A percentile compares a stretch with the other conserved stretches of the same genome.
These are phyloP conservation scores for Saraca asoca DNA, from an alignment of 331 rosid genomes.

Conservation along the genomic window DNA sequence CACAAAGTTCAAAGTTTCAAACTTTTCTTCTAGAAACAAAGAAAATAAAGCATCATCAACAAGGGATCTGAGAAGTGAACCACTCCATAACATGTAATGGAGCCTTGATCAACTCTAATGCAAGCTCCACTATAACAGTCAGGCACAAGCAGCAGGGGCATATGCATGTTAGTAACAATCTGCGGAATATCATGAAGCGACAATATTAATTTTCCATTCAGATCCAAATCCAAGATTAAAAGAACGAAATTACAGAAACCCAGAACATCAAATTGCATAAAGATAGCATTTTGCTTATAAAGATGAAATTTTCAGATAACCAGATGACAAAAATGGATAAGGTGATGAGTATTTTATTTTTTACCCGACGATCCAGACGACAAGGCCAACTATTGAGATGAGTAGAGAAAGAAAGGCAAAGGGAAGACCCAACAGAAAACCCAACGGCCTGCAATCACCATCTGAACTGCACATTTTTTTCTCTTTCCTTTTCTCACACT, in stretches of 20 bases:
- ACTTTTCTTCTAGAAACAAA: not conserved
- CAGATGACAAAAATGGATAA: not conserved
- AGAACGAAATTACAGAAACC: conserved; percentile 9
- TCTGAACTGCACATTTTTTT: conserved; percentile 62
- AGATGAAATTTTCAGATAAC: conserved; percentile 2
- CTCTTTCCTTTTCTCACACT: not conserved
- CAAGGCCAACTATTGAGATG: conserved; percentile 72
- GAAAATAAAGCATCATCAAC: conserved; percentile 44
- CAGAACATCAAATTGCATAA: conserved; percentile 17
- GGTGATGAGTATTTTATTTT: not conserved
- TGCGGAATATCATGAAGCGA: conserved; percentile 32
- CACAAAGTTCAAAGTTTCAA: not conserved
- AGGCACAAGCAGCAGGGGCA: conserved; percentile 93
- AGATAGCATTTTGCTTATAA: not conserved
- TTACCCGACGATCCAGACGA: conserved; percentile 90
- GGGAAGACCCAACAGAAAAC: conserved; percentile 89
- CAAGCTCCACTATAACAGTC: conserved; percentile 77
- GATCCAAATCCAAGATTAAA: conserved; percentile 14
- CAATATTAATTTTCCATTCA: conserved; percentile 19
- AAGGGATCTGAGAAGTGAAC: conserved; percentile 86
- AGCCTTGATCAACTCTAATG: conserved; percentile 71
- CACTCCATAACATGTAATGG: conserved; percentile 87
- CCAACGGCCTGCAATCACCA: conserved; percentile 96
- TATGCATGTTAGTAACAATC: conserved; percentile 75
- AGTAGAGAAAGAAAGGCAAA: conserved; percentile 83